A percentile compares a stretch with the other conserved stretches of the same genome.
These are phyloP conservation scores for Calocera cornea DNA, from an alignment of 768 basidiomycete species.

Conservation along the genomic window DNA sequence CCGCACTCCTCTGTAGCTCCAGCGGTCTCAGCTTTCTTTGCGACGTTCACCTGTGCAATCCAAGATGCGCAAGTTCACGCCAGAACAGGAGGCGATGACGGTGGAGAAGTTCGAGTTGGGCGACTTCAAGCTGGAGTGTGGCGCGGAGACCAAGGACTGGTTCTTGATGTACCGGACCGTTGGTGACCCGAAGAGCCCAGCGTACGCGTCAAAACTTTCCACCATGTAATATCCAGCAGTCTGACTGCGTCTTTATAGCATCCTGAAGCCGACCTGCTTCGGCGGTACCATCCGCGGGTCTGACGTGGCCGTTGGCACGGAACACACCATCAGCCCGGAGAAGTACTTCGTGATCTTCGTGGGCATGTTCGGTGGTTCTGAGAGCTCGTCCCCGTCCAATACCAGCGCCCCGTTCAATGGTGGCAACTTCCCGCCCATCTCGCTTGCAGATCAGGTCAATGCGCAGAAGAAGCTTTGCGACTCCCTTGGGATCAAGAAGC, in stretches of 20 bases:
- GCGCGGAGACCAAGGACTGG: background rate
- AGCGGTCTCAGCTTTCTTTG: background rate
- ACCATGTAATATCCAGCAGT: background rate
- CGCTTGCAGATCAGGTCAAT: background rate
- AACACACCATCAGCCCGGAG: background rate
- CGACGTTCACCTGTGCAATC: background rate
- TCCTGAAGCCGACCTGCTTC: conserved; percentile 6
- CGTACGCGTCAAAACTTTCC: background rate
- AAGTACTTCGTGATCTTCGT: conserved; percentile 4
- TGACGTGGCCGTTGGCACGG: background rate
- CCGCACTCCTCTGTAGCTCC: background rate
- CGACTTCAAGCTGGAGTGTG: conserved; percentile 1
- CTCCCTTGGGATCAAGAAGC: background rate
- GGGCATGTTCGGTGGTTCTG: background rate
- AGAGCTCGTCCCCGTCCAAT: conserved; percentile 6
- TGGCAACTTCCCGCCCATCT: background rate
- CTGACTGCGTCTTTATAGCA: background rate
- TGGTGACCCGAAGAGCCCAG: background rate
- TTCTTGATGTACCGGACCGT: background rate
- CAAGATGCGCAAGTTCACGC: background rate
- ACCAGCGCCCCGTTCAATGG: background rate
- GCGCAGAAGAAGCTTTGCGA: conserved; percentile 3
- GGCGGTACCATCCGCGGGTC: background rate
- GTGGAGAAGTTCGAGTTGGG: conserved; percentile 5
- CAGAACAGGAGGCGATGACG: background rate